These are phyloP conservation scores for Fusarium verticillioides DNA, from an alignment of 2,329 filamentous ascomycete genomes.

Conservation along the genomic window DNA sequence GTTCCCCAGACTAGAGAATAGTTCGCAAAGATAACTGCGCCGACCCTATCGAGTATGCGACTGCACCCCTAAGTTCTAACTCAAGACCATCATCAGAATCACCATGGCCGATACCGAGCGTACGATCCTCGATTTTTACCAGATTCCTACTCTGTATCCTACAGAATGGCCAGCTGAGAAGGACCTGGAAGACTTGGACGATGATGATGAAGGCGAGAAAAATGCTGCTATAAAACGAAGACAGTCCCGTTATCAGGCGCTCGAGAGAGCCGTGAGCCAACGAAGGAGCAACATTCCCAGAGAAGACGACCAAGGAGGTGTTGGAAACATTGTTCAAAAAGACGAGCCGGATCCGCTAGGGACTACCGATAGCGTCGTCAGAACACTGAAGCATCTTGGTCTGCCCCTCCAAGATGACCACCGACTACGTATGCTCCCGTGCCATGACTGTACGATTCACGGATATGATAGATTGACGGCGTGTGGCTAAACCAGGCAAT, in stretches of 20 bases:
- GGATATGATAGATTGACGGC: conserved; percentile 30
- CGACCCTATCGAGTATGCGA: conserved; percentile 28
- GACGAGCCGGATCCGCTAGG: conserved; percentile 95
- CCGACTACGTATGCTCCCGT: conserved; percentile 70
- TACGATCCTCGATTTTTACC: conserved; percentile 88
- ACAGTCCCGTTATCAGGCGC: conserved; percentile 84
- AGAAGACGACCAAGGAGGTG: conserved; percentile 72
- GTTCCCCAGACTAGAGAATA: not conserved
- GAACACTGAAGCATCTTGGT: conserved; percentile 79
- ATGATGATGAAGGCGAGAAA: conserved; percentile 65
- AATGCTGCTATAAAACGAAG: conserved; percentile 64
- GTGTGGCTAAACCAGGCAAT: conserved; percentile 67
- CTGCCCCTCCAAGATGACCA: conserved; percentile 86
- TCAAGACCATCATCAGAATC: conserved; percentile 23
- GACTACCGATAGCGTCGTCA: conserved; percentile 86
- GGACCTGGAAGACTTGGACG: conserved; percentile 72
- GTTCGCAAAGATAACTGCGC: not conserved
- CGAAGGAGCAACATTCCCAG: conserved; percentile 74
- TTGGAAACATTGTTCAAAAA: conserved; percentile 83
- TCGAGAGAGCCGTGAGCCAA: conserved; percentile 79
- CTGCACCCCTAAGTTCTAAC: conserved; percentile 29
- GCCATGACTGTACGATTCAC: conserved; percentile 9
- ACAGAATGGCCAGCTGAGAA: conserved; percentile 88
- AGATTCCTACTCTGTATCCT: conserved; percentile 81
- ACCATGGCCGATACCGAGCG: conserved; percentile 77